Conservation (phyloP, 1,284 basidiomycete genomes). For the Boletus hoseneyae region DNA sequence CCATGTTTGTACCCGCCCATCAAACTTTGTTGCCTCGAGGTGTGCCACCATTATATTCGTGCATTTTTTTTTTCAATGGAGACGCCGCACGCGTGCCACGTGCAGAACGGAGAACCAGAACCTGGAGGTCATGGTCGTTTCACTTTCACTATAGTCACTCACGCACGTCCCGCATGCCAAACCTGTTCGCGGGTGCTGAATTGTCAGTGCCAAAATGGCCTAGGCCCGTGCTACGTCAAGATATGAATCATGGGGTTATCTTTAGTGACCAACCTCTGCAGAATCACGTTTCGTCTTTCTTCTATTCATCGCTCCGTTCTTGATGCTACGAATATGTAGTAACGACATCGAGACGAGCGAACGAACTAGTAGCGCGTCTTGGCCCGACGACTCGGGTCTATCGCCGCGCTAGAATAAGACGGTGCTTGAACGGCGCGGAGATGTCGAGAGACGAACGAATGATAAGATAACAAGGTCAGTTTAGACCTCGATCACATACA, state of each 20-base stretch:
- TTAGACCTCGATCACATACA: conserved; percentile 17
- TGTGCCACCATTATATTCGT: conserved; percentile 9
- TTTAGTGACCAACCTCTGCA: too few relatives aligned
- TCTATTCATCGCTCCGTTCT: background rate
- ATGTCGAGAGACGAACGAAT: conserved; percentile 5
- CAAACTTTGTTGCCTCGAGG: conserved; percentile 33
- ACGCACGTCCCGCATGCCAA: conserved; percentile 2
- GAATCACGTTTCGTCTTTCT: background rate
- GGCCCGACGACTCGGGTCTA: background rate
- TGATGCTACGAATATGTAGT: background rate
- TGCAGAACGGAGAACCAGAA: conserved; percentile 3
- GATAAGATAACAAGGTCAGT: conserved; percentile 27
- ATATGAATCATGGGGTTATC: too few relatives aligned
- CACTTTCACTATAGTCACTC: too few relatives aligned
- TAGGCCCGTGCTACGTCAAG: background rate
- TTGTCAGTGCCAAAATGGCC: background rate
- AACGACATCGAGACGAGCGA: conserved; percentile 1
- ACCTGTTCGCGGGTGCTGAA: conserved; percentile 22
- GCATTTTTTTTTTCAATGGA: background rate
- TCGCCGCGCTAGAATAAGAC: background rate
- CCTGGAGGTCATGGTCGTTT: background rate
- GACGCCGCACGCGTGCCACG: conserved; percentile 21
- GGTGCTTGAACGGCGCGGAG: conserved; percentile 26
- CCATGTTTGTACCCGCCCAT: conserved; percentile 16
- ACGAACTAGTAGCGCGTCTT: conserved; percentile 11